A percentile compares a stretch with the other conserved stretches of the same genome.
phyloP scores from a whole-genome alignment of 768 basidiomycete genomes.

The Hericium rajendrae region DNA sequence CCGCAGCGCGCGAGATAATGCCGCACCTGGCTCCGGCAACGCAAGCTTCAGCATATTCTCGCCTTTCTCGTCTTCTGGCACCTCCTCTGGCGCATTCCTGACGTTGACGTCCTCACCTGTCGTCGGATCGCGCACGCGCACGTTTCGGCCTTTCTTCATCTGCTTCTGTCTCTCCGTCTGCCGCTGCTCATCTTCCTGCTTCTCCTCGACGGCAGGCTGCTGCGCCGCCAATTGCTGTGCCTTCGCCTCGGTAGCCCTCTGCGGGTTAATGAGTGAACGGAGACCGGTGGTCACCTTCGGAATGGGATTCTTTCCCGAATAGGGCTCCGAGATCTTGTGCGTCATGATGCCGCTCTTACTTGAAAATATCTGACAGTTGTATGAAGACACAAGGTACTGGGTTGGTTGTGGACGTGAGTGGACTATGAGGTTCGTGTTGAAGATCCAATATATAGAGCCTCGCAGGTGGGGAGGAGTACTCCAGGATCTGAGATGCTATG shows the following conservation, averaged over 20 bases:
- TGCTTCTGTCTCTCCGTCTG: constrained; percentile 16
- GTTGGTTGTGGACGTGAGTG: too few relatives aligned
- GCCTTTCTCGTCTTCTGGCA: constrained; percentile 15
- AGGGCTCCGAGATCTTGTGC: constrained; percentile 20
- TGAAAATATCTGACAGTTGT: too few relatives aligned
- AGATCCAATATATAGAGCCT: too few relatives aligned
- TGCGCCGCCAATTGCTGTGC: constrained; percentile 20
- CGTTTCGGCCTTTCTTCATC: constrained; percentile 21
- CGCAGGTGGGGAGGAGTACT: not conserved
- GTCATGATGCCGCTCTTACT: constrained; percentile 12
- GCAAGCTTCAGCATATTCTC: constrained; percentile 21
- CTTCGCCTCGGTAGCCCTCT: constrained; percentile 22
- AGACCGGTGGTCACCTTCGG: constrained; percentile 22
- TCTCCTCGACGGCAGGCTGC: not conserved
- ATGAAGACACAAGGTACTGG: too few relatives aligned
- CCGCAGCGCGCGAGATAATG: not conserved
- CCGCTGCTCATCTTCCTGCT: constrained; percentile 7
- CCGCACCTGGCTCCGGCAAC: constrained; percentile 23
- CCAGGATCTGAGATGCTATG: too few relatives aligned
- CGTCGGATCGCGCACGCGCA: constrained; percentile 36
- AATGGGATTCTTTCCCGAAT: constrained; percentile 25
- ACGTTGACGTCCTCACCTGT: constrained; percentile 40
- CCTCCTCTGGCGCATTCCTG: constrained; percentile 31
- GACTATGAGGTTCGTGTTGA: too few relatives aligned
- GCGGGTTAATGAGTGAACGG: constrained; percentile 20